Conservation (phyloP, 2,329 filamentous ascomycete genomes). For the Penicillium sp. region DNA sequence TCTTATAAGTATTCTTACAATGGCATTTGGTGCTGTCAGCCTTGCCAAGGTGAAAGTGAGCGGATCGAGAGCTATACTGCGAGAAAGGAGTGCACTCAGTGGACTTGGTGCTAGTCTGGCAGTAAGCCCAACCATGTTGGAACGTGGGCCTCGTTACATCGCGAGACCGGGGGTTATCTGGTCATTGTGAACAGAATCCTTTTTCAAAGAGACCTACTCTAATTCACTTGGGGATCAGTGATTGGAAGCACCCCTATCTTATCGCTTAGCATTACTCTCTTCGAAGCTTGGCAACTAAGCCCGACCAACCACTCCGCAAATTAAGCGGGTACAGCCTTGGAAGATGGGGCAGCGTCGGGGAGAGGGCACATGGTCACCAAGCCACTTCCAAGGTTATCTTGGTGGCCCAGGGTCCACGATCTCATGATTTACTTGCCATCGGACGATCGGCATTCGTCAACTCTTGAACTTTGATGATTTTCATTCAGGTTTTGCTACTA, state of each 20-base stretch:
- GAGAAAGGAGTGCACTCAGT: background rate
- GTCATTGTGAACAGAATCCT: background rate
- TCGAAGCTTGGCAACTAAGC: conserved; percentile 6
- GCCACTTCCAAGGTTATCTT: background rate
- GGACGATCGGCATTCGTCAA: no score
- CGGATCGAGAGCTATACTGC: background rate
- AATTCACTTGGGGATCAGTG: background rate
- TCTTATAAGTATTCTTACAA: no score
- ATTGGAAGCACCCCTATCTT: background rate
- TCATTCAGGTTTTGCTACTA: no score
- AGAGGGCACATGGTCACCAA: background rate
- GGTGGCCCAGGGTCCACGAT: background rate
- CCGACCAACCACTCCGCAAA: background rate
- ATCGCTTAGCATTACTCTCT: conserved; percentile 10
- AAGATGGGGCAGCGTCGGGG: background rate
- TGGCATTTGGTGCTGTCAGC: background rate
- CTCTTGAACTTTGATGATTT: no score
- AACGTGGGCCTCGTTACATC: background rate
- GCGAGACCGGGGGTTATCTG: background rate
- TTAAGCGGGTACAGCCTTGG: background rate
- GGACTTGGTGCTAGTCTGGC: background rate
- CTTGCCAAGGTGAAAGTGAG: background rate
- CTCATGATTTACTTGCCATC: no score
- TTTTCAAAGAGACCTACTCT: background rate
- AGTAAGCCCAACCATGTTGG: background rate